Percentiles rank a stretch among this genome's conserved stretches.
These are phyloP conservation scores for Lichtheimia hyalospora DNA, from an alignment of 371 early-diverging fungal species.

Conservation along the genomic window DNA sequence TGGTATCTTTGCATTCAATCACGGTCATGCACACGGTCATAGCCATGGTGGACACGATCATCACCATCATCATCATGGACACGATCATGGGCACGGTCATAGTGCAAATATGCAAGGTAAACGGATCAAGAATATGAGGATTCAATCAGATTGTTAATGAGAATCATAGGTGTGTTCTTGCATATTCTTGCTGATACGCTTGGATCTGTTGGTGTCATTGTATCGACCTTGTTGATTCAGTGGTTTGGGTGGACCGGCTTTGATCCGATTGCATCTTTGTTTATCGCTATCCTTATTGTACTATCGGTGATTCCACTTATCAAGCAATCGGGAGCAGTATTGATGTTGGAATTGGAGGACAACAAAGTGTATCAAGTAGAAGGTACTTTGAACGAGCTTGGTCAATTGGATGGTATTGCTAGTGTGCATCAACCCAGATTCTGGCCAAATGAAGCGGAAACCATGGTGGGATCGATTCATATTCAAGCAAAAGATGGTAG, in stretches of 20 bases:
- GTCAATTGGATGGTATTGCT: conserved; percentile 44
- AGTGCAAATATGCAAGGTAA: conserved; percentile 78
- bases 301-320: conserved; percentile 86
- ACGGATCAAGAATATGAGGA: background rate
- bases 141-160: background rate
- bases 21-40: conserved; percentile 64
- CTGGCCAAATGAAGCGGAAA: conserved; percentile 65
- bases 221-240: conserved; percentile 87
- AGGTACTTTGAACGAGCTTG: conserved; percentile 55
- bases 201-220: conserved; percentile 94
- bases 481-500: conserved; percentile 44
- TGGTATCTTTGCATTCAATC: conserved; percentile 91
- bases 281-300: conserved; percentile 88
- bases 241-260: conserved; percentile 93
- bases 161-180: conserved; percentile 78
- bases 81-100: conserved; percentile 50
- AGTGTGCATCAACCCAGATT: conserved; percentile 51
- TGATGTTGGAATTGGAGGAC: conserved; percentile 61
- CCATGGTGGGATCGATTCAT: conserved; percentile 59
- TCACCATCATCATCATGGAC: conserved; percentile 58
- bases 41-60: conserved; percentile 43
- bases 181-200: conserved; percentile 95
- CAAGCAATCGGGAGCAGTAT: conserved; percentile 59
- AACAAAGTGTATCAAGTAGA: conserved; percentile 45
- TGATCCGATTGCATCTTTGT: conserved; percentile 93